Base-by-base conservation (phyloP, 768 basidiomycete genomes). In the Collybia nuda region DNA sequence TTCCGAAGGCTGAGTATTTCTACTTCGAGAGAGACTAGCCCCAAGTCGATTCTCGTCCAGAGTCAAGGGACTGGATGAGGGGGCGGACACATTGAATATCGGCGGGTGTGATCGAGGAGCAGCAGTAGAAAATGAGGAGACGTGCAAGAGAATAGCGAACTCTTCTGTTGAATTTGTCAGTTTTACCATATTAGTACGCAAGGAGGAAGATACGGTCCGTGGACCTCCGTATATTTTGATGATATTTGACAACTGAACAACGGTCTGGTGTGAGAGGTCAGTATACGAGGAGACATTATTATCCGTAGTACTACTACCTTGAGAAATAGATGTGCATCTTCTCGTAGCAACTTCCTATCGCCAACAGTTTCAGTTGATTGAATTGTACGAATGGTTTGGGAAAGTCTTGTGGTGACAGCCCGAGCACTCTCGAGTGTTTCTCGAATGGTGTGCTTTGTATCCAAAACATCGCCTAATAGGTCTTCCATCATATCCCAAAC, bases 91-190 rank as follows among this genome's bases (percentile, higher is more conserved):
- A 62, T 62, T 62, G 22, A 74, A 66, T 67, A 82, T 73, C 7
- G 89, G 86, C 37, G 87, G 85, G 62, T 80, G 81, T 11, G 86
- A 74, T 35, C 82, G 74, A 36, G 70, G 52, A 7, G 79, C 77
- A 14, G 79, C 68, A 8, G 85, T 80, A 38, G 90, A 81, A 56
- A 90, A 84, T 0, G 88, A 90, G 6, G 93, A 92, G 41, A 93
- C 86, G 60, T 92, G 90, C 15, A 95, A 72, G 42, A 96, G 74
- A 56, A 92, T 90, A 43, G 90, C 85, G 59, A 93, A 88, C 64
- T 91, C 91, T 66, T 95, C 86, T 9, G 93, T 92, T 11, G 86
- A 80, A 58, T 90, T 88, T 18, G 87, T 90, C 50, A 97, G 76
- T 55, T 81, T 80, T 36, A 86, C 80, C 73, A 93, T 84, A 60